Percentiles rank a stretch among this genome's conserved stretches.
phyloP scores from a whole-genome alignment of 306 rosid genomes.

The Pyrus communis region DNA sequence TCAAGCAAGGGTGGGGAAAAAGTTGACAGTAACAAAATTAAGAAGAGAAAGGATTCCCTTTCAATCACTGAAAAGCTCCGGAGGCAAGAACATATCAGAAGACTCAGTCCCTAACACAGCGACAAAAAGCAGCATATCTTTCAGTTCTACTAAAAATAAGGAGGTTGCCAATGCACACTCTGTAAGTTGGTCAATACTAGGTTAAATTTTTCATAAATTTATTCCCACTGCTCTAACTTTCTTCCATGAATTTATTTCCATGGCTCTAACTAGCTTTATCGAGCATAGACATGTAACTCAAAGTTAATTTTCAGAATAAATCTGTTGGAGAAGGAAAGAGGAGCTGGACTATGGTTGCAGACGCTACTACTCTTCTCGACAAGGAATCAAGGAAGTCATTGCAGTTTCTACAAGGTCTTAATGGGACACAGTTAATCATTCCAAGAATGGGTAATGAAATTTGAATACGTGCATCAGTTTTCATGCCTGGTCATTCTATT shows the following conservation, averaged over 20 bases:
- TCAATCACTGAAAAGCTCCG: conserved; percentile 30
- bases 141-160: conserved; percentile 17
- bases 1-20: conserved; percentile 26
- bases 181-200: conserved; percentile 27
- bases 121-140: conserved; percentile 20
- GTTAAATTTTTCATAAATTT: conserved; percentile 8
- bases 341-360: conserved; percentile 74
- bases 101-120: conserved; percentile 27
- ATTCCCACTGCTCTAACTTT: not conserved
- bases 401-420: conserved; percentile 77
- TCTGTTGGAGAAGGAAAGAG: conserved; percentile 20
- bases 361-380: conserved; percentile 61
- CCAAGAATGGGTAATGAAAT: conserved; percentile 60
- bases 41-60: conserved; percentile 46
- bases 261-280: conserved; percentile 1
- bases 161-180: conserved; percentile 11
- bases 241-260: not conserved
- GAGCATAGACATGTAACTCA: conserved; percentile 6
- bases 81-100: conserved; percentile 24
- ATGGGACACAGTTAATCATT: conserved; percentile 60
- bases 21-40: conserved; percentile 18
- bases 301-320: conserved; percentile 36
- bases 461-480: conserved; percentile 2
- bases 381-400: conserved; percentile 75
- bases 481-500: not conserved